Conservation (phyloP, 306 rosid species). For the Quercus suber region DNA sequence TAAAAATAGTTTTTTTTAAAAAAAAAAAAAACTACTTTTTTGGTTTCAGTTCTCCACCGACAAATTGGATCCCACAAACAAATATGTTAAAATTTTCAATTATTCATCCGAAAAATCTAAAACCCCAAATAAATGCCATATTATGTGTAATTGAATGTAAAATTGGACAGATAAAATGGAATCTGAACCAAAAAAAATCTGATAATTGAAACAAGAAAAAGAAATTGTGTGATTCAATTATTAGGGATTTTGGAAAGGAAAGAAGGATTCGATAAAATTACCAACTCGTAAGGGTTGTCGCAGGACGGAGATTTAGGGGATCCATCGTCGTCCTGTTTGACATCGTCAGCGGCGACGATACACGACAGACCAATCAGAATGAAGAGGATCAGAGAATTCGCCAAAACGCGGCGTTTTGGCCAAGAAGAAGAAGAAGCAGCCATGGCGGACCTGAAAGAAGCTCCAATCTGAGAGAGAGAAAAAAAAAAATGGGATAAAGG, state of each 20-base stretch:
- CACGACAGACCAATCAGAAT: slow-evolving; percentile 26
- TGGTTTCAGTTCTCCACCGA: not conserved
- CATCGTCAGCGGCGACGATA: slow-evolving; percentile 36
- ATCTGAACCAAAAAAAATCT: not conserved
- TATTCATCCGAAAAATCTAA: not conserved
- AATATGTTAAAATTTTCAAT: not conserved
- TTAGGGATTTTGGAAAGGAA: not conserved
- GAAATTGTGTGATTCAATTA: too few relatives aligned
- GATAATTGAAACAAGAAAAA: not conserved
- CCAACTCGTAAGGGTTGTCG: slow-evolving; percentile 73
- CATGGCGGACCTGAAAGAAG: slow-evolving; percentile 31
- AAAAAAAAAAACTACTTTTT: not conserved
- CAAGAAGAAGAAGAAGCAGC: slow-evolving; percentile 5
- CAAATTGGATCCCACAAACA: not conserved
- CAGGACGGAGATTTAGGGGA: slow-evolving; percentile 51
- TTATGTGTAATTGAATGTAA: not conserved
- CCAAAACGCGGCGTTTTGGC: not conserved
- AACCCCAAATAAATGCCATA: not conserved
- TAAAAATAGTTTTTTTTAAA: not conserved
- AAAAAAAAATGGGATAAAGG: not conserved
- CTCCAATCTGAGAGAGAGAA: not conserved
- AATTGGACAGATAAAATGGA: not conserved
- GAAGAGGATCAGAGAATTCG: slow-evolving; percentile 21
- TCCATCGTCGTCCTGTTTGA: slow-evolving; percentile 36
- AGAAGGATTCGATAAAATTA: slow-evolving; percentile 11